A percentile compares a stretch with the other conserved stretches of the same genome.
Evolutionary conservation across 2,329 filamentous ascomycete genomes (phyloP).

Genomic region (Huntiella decipiens): DNA sequence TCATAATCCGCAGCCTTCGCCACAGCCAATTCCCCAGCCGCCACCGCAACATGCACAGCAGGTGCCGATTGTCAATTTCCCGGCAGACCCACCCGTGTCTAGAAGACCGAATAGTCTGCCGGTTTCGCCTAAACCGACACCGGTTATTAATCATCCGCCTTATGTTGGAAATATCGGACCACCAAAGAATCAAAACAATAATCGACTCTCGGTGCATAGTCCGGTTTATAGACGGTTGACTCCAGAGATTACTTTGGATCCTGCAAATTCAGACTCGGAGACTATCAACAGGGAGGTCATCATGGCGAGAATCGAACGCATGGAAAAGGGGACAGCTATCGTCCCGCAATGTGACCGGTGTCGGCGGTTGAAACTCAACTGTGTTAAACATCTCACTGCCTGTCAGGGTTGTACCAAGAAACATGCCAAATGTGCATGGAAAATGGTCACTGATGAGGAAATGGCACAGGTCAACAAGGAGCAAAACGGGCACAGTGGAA

Average conservation of each 20-base stretch:
- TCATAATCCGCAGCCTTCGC: neutral
- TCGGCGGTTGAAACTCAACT: conserved; percentile 59
- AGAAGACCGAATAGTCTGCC: conserved; percentile 10
- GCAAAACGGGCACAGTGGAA: neutral
- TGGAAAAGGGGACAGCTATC: conserved; percentile 55
- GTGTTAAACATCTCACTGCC: conserved; percentile 68
- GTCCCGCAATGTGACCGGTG: conserved; percentile 74
- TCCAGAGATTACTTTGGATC: conserved; percentile 9
- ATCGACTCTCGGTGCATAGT: conserved; percentile 6
- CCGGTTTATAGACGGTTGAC: conserved; percentile 7
- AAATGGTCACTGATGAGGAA: conserved; percentile 59
- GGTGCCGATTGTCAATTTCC: conserved; percentile 6
- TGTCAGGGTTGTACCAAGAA: conserved; percentile 81
- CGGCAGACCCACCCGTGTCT: conserved; percentile 1
- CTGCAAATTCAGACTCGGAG: conserved; percentile 3
- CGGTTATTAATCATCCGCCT: conserved; percentile 7
- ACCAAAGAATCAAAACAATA: conserved; percentile 3
- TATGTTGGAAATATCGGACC: neutral
- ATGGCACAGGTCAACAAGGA: conserved; percentile 14
- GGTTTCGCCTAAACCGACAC: conserved; percentile 8
- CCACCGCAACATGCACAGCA: neutral
- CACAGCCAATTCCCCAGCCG: neutral
- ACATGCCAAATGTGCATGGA: conserved; percentile 77
- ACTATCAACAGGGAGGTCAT: conserved; percentile 33
- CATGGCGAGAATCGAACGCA: conserved; percentile 54